phyloP scores from a whole-genome alignment of 2,329 filamentous ascomycete species.

The Pleomassaria siparia region DNA sequence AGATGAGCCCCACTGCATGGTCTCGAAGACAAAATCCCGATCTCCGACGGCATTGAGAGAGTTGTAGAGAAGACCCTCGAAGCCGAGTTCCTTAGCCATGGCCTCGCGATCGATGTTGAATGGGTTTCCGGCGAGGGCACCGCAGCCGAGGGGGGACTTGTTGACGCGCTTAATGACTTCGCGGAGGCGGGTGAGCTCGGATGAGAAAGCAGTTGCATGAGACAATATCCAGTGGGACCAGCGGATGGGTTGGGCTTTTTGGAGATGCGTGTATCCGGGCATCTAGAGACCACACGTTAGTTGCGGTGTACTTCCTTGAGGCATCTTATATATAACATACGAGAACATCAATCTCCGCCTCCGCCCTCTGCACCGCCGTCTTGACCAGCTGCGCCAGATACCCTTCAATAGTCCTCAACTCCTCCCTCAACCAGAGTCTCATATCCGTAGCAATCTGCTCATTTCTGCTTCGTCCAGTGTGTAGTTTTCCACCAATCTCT shows the following conservation, averaged over 20 bases:
- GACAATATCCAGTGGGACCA: conserved; percentile 83
- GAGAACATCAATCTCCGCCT: conserved; percentile 72
- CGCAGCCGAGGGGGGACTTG: conserved; percentile 68
- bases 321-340: conserved; percentile 15
- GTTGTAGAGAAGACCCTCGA: conserved; percentile 74
- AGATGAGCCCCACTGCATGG: conserved; percentile 75
- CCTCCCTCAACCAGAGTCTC: conserved; percentile 82
- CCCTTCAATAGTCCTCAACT: conserved; percentile 68
- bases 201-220: conserved; percentile 69
- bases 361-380: conserved; percentile 68
- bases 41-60: conserved; percentile 75
- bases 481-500: conserved; percentile 82
- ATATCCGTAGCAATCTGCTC: conserved; percentile 91
- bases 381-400: conserved; percentile 70
- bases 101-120: conserved; percentile 79
- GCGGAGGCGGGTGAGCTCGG: conserved; percentile 75
- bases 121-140: conserved; percentile 78
- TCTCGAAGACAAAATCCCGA: conserved; percentile 81
- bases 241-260: conserved; percentile 77
- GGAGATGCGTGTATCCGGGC: conserved; percentile 87
- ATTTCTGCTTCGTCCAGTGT: conserved; percentile 83
- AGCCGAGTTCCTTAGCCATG: conserved; percentile 79
- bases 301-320: not conserved
- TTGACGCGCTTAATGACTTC: conserved; percentile 77
- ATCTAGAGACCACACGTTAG: conserved; percentile 49